phyloP scores from a whole-genome alignment of 169 alveolate species.

The Cryptosporidium felis region DNA sequence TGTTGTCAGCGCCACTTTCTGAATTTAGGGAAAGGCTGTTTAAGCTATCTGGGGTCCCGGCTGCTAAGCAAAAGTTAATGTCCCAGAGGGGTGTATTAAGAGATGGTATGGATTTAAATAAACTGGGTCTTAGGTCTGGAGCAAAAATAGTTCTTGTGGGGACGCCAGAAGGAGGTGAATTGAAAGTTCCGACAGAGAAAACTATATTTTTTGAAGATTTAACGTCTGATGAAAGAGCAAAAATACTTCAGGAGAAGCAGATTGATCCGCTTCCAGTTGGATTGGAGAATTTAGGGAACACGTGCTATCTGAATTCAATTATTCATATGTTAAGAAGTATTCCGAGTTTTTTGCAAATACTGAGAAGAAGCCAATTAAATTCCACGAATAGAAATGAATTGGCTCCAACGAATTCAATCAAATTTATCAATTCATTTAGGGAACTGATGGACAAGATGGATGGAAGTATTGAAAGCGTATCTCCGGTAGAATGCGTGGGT shows the following conservation, averaged over 20 bases:
- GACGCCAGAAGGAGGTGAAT: slow-evolving; percentile 85
- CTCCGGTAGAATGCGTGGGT: slow-evolving; percentile 35
- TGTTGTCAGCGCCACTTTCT: slow-evolving; percentile 25
- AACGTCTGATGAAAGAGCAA: slow-evolving; percentile 90
- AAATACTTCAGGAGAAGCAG: slow-evolving; percentile 83
- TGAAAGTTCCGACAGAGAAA: slow-evolving; percentile 79
- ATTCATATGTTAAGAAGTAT: slow-evolving; percentile 81
- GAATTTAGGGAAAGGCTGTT: slow-evolving; percentile 75
- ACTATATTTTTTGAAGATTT: slow-evolving; percentile 91
- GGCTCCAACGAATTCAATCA: slow-evolving; percentile 58
- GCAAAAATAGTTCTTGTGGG: slow-evolving; percentile 89
- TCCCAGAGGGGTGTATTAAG: slow-evolving; percentile 84
- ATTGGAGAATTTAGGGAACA: slow-evolving; percentile 92
- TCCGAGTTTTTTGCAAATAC: slow-evolving; percentile 21
- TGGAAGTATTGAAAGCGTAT: slow-evolving; percentile 49
- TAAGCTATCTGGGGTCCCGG: slow-evolving; percentile 90
- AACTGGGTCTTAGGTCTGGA: slow-evolving; percentile 81
- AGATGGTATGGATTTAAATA: slow-evolving; percentile 82
- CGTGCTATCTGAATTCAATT: slow-evolving; percentile 93
- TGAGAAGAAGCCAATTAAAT: slow-evolving; percentile 15
- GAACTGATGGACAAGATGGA: slow-evolving; percentile 79
- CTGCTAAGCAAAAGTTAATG: slow-evolving; percentile 90
- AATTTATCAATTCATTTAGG: slow-evolving; percentile 77
- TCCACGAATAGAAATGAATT: not conserved
- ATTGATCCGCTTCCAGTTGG: slow-evolving; percentile 89